These are phyloP conservation scores for Aphanomyces astaci DNA, from an alignment of 352 stramenopile genomes.

Conservation along the genomic window DNA sequence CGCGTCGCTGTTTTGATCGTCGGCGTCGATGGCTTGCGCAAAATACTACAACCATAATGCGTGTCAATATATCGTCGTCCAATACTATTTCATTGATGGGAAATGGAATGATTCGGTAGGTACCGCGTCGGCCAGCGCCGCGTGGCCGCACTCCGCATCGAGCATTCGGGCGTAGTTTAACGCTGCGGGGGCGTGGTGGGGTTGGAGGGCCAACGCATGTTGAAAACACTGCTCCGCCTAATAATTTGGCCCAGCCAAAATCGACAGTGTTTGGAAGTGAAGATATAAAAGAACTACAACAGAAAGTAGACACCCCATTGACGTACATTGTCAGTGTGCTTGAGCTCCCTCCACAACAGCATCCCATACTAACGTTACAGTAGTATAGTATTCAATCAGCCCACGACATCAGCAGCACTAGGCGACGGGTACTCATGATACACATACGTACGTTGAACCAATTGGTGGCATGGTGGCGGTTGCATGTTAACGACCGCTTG, in stretches of 20 bases:
- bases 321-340: neutral
- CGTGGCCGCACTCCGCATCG: neutral
- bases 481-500: slow-evolving; percentile 2
- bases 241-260: too few species aligned
- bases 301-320: too few species aligned
- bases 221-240: slow-evolving; percentile 4
- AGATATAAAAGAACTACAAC: too few species aligned
- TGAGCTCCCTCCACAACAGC: slow-evolving; percentile 11
- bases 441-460: neutral
- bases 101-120: too few species aligned
- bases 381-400: too few species aligned
- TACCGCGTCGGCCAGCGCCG: neutral
- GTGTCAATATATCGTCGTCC: too few species aligned
- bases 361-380: slow-evolving; percentile 20
- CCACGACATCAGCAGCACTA: too few species aligned
- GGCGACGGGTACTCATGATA: too few species aligned
- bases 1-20: neutral
- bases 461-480: neutral
- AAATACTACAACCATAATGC: slow-evolving; percentile 1
- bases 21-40: neutral
- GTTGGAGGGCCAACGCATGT: neutral
- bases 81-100: too few species aligned
- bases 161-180: slow-evolving; percentile 1
- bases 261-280: too few species aligned
- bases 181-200: neutral